Evolutionary conservation across 805 yeast genomes (phyloP).

Genomic region (Hemisphaericaspora nanyangensis): DNA sequence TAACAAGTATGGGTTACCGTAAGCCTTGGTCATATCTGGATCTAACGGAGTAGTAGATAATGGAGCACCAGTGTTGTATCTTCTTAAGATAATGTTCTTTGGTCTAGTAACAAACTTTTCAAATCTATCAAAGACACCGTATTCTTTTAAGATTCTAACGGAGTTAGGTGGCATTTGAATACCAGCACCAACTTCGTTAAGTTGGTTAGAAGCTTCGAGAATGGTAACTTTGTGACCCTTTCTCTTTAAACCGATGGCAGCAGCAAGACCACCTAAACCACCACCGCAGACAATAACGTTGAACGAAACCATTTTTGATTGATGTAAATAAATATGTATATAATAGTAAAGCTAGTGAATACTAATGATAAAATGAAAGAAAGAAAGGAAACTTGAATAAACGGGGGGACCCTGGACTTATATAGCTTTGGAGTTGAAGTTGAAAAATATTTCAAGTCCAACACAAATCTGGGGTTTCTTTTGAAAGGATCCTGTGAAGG

Average conservation of each 20-base stretch:
- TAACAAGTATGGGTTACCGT: constrained; percentile 18
- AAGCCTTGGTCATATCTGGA: constrained; percentile 13
- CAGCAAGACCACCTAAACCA: constrained; percentile 27
- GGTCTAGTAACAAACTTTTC: constrained; percentile 14
- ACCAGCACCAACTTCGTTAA: constrained; percentile 31
- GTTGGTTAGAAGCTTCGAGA: constrained; percentile 20
- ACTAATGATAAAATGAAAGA: too few relatives aligned
- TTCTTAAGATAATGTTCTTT: constrained; percentile 9
- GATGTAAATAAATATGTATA: too few relatives aligned
- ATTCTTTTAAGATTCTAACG: constrained; percentile 16
- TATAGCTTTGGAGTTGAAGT: too few relatives aligned
- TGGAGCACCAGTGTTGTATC: constrained; percentile 19
- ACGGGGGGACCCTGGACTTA: too few relatives aligned
- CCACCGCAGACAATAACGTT: constrained; percentile 17
- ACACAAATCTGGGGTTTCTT: neutral
- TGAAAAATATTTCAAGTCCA: neutral
- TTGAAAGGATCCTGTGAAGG: too few relatives aligned
- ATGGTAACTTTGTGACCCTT: constrained; percentile 22
- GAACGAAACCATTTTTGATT: constrained; percentile 5
- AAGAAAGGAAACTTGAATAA: too few relatives aligned
- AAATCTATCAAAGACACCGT: constrained; percentile 15
- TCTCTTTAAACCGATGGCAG: constrained; percentile 19
- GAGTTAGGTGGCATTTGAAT: constrained; percentile 29
- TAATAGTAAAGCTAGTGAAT: too few relatives aligned
- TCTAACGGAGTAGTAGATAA: constrained; percentile 16